These are phyloP conservation scores for Neckera pumila DNA, from an alignment of 225 moss, liverwort and hornwort species.

Conservation along the genomic window DNA sequence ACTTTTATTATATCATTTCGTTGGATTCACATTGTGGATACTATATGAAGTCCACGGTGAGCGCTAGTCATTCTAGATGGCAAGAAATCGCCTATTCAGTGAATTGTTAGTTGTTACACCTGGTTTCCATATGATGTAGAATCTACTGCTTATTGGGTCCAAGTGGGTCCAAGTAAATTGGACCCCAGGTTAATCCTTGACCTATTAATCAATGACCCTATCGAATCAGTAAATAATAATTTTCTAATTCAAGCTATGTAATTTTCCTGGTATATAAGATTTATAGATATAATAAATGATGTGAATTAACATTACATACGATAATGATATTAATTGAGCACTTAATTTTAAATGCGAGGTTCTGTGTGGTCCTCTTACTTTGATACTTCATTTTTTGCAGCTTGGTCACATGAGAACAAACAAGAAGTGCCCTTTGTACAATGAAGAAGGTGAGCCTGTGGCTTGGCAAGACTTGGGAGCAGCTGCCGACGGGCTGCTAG, in stretches of 20 bases:
- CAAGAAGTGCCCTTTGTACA: slow-evolving; percentile 96
- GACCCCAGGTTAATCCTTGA: slow-evolving; percentile 4
- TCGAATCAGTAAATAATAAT: not conserved
- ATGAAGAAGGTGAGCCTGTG: slow-evolving; percentile 77
- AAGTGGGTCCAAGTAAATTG: not conserved
- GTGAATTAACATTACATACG: not conserved
- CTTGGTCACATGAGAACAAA: slow-evolving; percentile 99
- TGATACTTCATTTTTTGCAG: slow-evolving; percentile 19
- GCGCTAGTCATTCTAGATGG: not conserved
- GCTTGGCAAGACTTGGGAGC: slow-evolving; percentile 71
- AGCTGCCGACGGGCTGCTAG: slow-evolving; percentile 70
- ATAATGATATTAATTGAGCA: not conserved
- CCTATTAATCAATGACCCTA: not conserved
- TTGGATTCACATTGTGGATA: not conserved
- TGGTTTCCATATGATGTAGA: not conserved
- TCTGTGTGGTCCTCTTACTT: not conserved
- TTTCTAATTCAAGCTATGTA: not conserved
- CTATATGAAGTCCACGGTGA: not conserved
- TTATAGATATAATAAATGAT: not conserved
- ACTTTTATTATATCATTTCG: not conserved
- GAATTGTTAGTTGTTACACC: not conserved
- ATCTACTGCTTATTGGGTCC: not conserved
- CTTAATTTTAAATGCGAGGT: not conserved
- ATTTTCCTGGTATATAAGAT: not conserved
- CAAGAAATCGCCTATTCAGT: not conserved